Conservation (phyloP, 148 eudicot species). For the Oxyria digyna region DNA sequence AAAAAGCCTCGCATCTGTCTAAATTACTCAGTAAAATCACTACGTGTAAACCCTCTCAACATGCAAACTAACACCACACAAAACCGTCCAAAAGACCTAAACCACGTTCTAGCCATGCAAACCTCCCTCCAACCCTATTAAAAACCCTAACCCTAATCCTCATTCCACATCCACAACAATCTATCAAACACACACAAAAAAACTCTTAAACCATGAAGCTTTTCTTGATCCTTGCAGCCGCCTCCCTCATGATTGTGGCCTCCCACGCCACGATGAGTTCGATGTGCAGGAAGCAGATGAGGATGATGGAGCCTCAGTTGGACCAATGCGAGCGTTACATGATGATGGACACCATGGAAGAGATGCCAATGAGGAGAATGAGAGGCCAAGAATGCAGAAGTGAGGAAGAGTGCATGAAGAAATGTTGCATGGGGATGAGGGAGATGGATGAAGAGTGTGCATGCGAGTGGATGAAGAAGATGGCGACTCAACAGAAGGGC, state of each 20-base stretch:
- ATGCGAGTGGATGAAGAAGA: constrained; percentile 17
- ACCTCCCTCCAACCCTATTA: no score
- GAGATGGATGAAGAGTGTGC: constrained; percentile 20
- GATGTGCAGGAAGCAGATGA: constrained; percentile 19
- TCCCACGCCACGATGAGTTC: constrained; percentile 8
- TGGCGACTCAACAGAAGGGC: constrained; percentile 11
- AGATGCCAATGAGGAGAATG: not conserved
- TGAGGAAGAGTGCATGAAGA: constrained; percentile 11
- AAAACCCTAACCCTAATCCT: no score
- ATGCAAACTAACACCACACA: constrained; percentile 17
- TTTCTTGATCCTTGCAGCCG: not conserved
- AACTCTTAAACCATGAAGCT: not conserved
- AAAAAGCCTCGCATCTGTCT: not conserved
- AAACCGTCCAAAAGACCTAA: not conserved
- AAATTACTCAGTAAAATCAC: not conserved
- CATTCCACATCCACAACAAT: not conserved
- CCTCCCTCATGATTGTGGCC: constrained; percentile 7
- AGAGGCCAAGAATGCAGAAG: not conserved
- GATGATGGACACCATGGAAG: constrained; percentile 6
- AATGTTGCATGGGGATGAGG: constrained; percentile 25
- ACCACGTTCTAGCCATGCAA: constrained; percentile 20
- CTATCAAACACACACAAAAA: no score
- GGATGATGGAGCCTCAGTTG: constrained; percentile 14
- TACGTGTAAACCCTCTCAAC: constrained; percentile 15
- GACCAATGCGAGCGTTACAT: constrained; percentile 24